Conservation (phyloP, 306 rosid genomes). For the Ormosia semicastrata region DNA sequence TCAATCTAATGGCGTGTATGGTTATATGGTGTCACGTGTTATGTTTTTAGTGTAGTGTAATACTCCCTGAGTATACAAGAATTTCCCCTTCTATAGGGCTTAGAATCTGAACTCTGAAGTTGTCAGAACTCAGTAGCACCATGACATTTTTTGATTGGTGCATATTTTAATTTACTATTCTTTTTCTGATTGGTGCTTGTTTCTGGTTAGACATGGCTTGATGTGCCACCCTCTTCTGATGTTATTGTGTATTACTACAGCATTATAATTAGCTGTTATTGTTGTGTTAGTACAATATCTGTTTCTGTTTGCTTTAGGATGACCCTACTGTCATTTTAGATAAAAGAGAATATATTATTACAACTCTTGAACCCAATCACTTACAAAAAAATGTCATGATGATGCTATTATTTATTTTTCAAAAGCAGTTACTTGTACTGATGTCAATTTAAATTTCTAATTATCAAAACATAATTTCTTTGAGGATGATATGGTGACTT, state of each 20-base stretch:
- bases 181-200: background rate
- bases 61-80: no score
- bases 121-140: background rate
- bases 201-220: background rate
- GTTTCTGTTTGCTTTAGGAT: slow-evolving; percentile 3
- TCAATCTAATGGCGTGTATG: no score
- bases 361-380: background rate
- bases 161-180: background rate
- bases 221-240: background rate
- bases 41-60: no score
- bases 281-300: background rate
- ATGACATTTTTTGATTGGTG: background rate
- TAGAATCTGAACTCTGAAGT: background rate
- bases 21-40: no score
- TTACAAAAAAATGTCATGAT: background rate
- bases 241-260: background rate
- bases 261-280: background rate
- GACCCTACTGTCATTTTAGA: slow-evolving; percentile 9
- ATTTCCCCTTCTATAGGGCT: background rate
- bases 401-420: background rate
- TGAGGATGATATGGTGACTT: slow-evolving; percentile 30
- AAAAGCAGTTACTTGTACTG: background rate
- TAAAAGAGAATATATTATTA: background rate
- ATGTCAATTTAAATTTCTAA: background rate
- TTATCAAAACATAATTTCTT: slow-evolving; percentile 9